These are phyloP conservation scores for Fusarium sp. DNA, from an alignment of 2,329 filamentous ascomycete species.

Conservation along the genomic window DNA sequence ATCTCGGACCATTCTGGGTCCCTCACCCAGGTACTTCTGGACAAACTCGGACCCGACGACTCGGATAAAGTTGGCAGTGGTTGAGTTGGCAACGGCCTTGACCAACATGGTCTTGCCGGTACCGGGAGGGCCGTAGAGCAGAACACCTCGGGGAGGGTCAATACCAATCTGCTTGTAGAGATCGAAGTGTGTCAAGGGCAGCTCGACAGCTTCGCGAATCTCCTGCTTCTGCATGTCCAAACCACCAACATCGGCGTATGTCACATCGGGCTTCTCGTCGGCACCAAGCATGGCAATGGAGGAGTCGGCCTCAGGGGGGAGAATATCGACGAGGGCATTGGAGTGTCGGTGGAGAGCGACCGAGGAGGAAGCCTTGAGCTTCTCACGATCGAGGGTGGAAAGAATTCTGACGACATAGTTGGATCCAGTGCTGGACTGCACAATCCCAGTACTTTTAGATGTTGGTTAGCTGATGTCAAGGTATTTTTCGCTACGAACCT, in stretches of 20 bases:
- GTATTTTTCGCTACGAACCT: conserved; percentile 52
- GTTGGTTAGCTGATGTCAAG: conserved; percentile 16
- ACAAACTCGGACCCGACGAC: conserved; percentile 99
- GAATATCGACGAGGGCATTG: conserved; percentile 97
- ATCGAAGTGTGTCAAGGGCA: conserved; percentile 97
- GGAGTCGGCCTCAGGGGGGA: conserved; percentile 98
- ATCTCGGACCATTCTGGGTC: conserved; percentile 97
- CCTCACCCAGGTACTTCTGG: conserved; percentile 98
- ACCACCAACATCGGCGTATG: conserved; percentile 97
- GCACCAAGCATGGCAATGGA: conserved; percentile 98
- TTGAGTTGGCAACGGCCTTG: conserved; percentile 98
- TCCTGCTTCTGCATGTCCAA: conserved; percentile 99
- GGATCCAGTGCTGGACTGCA: conserved; percentile 97
- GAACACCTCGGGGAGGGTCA: conserved; percentile 94
- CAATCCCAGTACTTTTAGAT: conserved; percentile 87
- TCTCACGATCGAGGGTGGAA: conserved; percentile 96
- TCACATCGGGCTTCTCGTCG: conserved; percentile 98
- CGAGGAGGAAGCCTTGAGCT: conserved; percentile 97
- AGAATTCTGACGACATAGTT: conserved; percentile 99
- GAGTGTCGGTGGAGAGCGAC: conserved; percentile 98
- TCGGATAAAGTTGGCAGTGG: conserved; percentile 97
- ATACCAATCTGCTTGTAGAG: conserved; percentile 99
- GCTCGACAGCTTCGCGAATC: conserved; percentile 96
- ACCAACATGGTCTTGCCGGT: conserved; percentile 98
- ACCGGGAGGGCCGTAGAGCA: conserved; percentile 95